phyloP scores from a whole-genome alignment of 306 rosid genomes.

The Carpinus viminea region DNA sequence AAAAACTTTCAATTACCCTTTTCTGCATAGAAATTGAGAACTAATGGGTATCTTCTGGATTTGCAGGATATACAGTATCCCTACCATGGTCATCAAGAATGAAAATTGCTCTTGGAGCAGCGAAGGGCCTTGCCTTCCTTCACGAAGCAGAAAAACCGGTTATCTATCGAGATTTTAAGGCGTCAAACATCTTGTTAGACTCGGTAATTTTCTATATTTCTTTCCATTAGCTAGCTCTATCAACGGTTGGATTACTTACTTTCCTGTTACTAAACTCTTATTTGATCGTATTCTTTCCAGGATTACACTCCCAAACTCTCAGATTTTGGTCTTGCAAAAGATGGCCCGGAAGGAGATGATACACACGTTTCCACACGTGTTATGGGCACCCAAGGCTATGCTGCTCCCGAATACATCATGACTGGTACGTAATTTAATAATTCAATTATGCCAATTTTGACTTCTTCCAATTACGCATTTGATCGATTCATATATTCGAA shows the following conservation, averaged over 20 bases:
- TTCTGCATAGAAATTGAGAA: constrained; percentile 3
- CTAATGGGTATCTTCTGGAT: constrained; percentile 7
- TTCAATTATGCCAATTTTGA: too few relatives aligned
- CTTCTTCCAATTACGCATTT: background rate
- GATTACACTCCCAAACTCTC: constrained; percentile 84
- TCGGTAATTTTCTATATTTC: constrained; percentile 49
- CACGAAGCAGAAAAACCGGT: constrained; percentile 90
- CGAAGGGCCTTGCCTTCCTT: constrained; percentile 81
- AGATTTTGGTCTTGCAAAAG: constrained; percentile 96
- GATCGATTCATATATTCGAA: too few relatives aligned
- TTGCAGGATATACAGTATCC: constrained; percentile 66
- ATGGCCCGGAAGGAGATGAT: constrained; percentile 95
- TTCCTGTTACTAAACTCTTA: background rate
- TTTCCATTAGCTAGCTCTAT: background rate
- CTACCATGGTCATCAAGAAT: constrained; percentile 93
- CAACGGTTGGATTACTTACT: background rate
- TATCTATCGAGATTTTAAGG: constrained; percentile 89
- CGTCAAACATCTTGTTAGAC: constrained; percentile 84
- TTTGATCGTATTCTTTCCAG: constrained; percentile 31
- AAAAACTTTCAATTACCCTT: background rate
- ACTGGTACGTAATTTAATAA: constrained; percentile 50
- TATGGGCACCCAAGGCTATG: constrained; percentile 96
- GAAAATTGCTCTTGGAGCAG: constrained; percentile 96
- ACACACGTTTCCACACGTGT: constrained; percentile 95
- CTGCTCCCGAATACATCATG: constrained; percentile 95